phyloP scores from a whole-genome alignment of 768 basidiomycete species.

The Pilatotrama ljubarskyi region DNA sequence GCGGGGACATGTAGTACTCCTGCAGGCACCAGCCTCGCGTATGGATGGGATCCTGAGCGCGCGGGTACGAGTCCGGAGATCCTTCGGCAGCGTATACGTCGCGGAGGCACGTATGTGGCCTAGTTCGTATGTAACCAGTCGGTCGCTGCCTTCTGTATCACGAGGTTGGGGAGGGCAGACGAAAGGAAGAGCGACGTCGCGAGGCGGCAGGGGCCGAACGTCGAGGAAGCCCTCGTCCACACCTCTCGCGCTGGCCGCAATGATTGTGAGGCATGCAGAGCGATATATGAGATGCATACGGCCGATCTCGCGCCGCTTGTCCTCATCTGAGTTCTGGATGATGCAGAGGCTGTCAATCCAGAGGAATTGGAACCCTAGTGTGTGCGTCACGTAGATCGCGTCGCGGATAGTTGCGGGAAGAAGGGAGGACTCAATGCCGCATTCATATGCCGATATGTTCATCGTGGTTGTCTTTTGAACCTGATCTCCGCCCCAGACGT shows the following conservation, averaged over 20 bases:
- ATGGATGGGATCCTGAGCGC: neutral
- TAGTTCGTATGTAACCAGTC: too few species aligned
- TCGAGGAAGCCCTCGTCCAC: neutral
- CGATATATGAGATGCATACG: neutral
- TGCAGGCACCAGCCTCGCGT: constrained; percentile 2
- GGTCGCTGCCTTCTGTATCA: neutral
- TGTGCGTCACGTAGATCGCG: neutral
- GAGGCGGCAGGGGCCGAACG: neutral
- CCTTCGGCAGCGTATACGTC: neutral
- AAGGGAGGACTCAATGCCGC: neutral
- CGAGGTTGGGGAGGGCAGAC: neutral
- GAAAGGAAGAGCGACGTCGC: neutral
- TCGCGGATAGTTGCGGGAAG: constrained; percentile 4
- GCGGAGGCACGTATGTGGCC: neutral
- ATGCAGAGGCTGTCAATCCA: constrained; percentile 8
- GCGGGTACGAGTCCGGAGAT: neutral
- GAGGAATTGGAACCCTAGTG: neutral
- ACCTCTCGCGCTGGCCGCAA: neutral
- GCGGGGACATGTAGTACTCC: neutral
- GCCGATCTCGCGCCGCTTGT: neutral
- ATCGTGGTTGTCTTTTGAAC: neutral
- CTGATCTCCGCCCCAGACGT: neutral
- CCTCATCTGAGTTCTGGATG: neutral
- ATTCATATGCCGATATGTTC: neutral
- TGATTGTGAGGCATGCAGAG: neutral